A percentile compares a stretch with the other conserved stretches of the same genome.
phyloP scores from a whole-genome alignment of 2,329 filamentous ascomycete genomes.

The Neonectria neomacrospora region DNA sequence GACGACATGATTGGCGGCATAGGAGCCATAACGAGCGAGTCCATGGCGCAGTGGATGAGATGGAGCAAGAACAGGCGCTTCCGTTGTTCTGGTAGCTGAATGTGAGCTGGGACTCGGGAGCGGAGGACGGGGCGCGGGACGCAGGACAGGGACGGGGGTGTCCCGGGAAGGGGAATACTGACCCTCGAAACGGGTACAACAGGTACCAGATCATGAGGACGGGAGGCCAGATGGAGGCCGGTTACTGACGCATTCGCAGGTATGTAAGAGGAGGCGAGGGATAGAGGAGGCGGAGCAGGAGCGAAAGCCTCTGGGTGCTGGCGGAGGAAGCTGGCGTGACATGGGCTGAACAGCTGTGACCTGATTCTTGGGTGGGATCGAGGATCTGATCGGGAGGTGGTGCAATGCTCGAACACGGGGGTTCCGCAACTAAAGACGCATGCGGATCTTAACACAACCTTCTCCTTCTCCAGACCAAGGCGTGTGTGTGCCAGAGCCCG shows the following conservation, averaged over 20 bases:
- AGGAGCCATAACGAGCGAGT: conserved; percentile 76
- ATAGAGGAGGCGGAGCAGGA: conserved; percentile 18
- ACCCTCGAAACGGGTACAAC: conserved; percentile 81
- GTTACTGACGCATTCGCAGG: conserved; percentile 40
- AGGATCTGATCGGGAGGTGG: conserved; percentile 31
- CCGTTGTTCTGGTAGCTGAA: conserved; percentile 69
- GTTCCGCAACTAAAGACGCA: conserved; percentile 31
- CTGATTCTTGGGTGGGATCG: conserved; percentile 20
- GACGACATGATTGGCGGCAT: conserved; percentile 78
- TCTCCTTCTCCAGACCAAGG: conserved; percentile 11
- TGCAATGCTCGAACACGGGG: conserved; percentile 37
- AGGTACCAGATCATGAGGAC: conserved; percentile 78
- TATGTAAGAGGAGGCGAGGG: conserved; percentile 25
- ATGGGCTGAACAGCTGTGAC: conserved; percentile 36
- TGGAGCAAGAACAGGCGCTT: conserved; percentile 73
- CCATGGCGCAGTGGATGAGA: conserved; percentile 72
- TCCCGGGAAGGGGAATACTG: conserved; percentile 50
- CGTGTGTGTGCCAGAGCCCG: conserved; percentile 7
- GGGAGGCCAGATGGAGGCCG: conserved; percentile 30
- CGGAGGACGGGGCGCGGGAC: conserved; percentile 21
- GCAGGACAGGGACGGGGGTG: conserved; percentile 27
- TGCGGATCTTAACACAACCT: conserved; percentile 31
- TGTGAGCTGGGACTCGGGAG: conserved; percentile 32
- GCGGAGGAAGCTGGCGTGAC: conserved; percentile 37
- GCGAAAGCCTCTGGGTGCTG: conserved; percentile 26